Evolutionary conservation across 1,139 yeast genomes (phyloP), one percentile per base, ranked within the genome.

Genomic region (Sugiyamaella sp.): DNA sequence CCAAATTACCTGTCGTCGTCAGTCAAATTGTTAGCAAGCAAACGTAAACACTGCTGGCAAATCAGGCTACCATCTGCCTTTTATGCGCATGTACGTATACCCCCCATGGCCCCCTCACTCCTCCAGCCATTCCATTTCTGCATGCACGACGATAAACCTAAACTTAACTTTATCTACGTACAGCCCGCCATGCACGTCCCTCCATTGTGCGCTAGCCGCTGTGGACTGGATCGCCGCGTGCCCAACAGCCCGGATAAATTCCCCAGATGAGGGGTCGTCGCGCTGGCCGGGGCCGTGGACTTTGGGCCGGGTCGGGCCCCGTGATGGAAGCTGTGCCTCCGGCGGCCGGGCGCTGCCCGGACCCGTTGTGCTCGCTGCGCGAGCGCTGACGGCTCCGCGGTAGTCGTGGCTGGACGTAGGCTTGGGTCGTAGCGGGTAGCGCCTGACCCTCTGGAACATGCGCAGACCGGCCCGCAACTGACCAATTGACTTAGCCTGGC

Each of bases 121-220:
- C n/a, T 42, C 29, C 46, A 42, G 46, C 46, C 46, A 25, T 24
- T 40, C 44, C 37, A 22, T 32, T 44, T 32, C 40, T 25, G 35
- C 35, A 44, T 44, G 47, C 47, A 44, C 27, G 24, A 5, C 33
- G 47, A 44, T 44, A 44, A 44, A 44, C 47, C 47, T 12, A 42
- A 42, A 27, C 24, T 27, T 12, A 27, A 29, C 46, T 22, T 42
- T 27, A 42, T 42, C 46, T 42, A 6, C n/a, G n/a, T n/a, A n/a
- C n/a, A 29, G 35, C 35, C 14, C 35, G 35, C 35, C 35, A 29
- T 29, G 35, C 35, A 29, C 35, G 35, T 29, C 35, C 35, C n/a
- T 12, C 35, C 35, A 29, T 14, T 12, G 8, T 25, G 29, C 9
- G 29, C 9, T 5, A 25, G 29, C 9, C 10, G 29, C 5, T 12